These are phyloP conservation scores for Artomyces pyxidatus DNA, from an alignment of 768 basidiomycete genomes.

Conservation along the genomic window DNA sequence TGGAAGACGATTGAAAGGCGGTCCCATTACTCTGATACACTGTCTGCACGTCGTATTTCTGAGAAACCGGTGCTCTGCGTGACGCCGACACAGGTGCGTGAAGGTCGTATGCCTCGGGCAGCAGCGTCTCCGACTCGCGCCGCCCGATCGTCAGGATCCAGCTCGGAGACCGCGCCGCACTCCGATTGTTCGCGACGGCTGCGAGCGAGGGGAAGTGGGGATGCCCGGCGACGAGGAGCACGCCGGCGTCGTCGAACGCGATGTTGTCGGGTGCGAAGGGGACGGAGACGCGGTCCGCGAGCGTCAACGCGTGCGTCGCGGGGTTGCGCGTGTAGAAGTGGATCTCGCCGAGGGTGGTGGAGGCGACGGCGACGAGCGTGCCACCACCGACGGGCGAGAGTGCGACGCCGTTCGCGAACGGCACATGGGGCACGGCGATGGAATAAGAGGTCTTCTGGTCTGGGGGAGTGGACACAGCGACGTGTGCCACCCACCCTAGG, in stretches of 20 bases:
- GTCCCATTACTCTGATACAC: constrained; percentile 72
- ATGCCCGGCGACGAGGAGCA: constrained; percentile 57
- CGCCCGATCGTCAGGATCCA: constrained; percentile 42
- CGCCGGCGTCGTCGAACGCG: constrained; percentile 37
- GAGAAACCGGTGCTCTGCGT: constrained; percentile 29
- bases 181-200: constrained; percentile 36
- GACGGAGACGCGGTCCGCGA: constrained; percentile 31
- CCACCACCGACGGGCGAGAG: constrained; percentile 38
- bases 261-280: constrained; percentile 64
- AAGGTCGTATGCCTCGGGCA: constrained; percentile 27
- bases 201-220: constrained; percentile 50
- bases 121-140: constrained; percentile 6
- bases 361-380: constrained; percentile 46
- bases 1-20: constrained; percentile 46
- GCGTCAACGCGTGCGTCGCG: constrained; percentile 34
- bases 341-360: constrained; percentile 40
- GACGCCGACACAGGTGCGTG: constrained; percentile 42
- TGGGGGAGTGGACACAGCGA: constrained; percentile 26
- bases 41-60: constrained; percentile 41
- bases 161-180: constrained; percentile 37
- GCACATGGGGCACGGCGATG: constrained; percentile 38
- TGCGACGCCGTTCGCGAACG: constrained; percentile 66
- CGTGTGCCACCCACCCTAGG: constrained; percentile 49
- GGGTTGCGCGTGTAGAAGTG: constrained; percentile 44
- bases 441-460: constrained; percentile 26